These are phyloP conservation scores for Globisporangium camurandrum DNA, from an alignment of 352 stramenopile genomes.

Conservation along the genomic window DNA sequence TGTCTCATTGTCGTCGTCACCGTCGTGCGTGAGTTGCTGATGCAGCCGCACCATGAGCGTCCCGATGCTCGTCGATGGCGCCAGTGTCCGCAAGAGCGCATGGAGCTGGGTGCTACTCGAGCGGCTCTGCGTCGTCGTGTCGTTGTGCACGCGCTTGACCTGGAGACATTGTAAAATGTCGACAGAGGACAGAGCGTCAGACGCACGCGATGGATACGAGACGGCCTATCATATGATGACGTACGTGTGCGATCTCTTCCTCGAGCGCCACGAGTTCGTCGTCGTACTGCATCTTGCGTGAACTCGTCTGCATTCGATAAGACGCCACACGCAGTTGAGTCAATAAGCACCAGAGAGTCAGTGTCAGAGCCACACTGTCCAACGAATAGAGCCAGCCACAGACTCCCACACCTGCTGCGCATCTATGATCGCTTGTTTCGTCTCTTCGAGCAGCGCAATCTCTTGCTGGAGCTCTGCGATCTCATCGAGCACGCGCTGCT, in stretches of 20 bases:
- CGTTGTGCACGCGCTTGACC: constrained; percentile 37
- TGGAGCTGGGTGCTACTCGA: constrained; percentile 48
- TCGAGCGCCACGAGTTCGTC: constrained; percentile 49
- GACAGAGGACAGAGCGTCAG: too few relatives aligned
- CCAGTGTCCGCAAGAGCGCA: constrained; percentile 58
- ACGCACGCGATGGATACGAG: too few relatives aligned
- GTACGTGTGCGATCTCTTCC: constrained; percentile 51
- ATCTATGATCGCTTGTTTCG: constrained; percentile 33
- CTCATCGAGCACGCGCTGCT: constrained; percentile 38
- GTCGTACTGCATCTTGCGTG: constrained; percentile 60
- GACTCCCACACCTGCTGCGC: constrained; percentile 39
- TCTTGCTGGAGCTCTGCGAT: constrained; percentile 50
- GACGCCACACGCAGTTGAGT: not conserved
- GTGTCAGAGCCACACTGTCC: not conserved
- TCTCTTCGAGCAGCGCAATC: constrained; percentile 49
- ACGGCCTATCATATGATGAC: too few relatives aligned
- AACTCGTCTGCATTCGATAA: constrained; percentile 27
- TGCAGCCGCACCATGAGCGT: constrained; percentile 70
- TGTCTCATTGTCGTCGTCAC: constrained; percentile 4
- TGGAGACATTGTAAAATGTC: too few relatives aligned
- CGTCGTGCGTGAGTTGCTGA: constrained; percentile 52
- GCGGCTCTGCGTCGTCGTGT: constrained; percentile 45
- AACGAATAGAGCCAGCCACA: too few relatives aligned
- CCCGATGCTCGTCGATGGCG: constrained; percentile 43
- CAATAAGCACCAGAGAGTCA: too few relatives aligned